Conservation (phyloP, 352 stramenopile genomes). For the Phytophthora tentaculata region DNA sequence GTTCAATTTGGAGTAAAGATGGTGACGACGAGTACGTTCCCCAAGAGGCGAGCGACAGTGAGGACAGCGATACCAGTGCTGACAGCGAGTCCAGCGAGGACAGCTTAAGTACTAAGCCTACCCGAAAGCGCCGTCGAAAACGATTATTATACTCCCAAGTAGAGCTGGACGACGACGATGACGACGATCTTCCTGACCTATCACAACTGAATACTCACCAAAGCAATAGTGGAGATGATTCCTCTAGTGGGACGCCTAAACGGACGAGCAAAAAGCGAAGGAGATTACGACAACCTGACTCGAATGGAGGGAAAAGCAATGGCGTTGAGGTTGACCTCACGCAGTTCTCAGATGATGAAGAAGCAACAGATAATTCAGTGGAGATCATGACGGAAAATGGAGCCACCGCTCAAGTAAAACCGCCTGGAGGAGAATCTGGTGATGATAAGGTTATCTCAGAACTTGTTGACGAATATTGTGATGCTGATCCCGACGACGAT, state of each 20-base stretch:
- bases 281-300: slow-evolving; percentile 16
- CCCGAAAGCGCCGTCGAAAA: slow-evolving; percentile 42
- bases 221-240: slow-evolving; percentile 12
- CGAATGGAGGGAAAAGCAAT: slow-evolving; percentile 17
- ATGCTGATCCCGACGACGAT: slow-evolving; percentile 23
- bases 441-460: slow-evolving; percentile 5
- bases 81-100: slow-evolving; percentile 19
- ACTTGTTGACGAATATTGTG: slow-evolving; percentile 21
- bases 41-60: slow-evolving; percentile 27
- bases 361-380: slow-evolving; percentile 3
- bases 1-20: slow-evolving; percentile 25
- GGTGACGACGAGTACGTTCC: slow-evolving; percentile 37
- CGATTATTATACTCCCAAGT: slow-evolving; percentile 59
- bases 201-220: slow-evolving; percentile 19
- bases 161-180: slow-evolving; percentile 49
- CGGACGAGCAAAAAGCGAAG: slow-evolving; percentile 32
- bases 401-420: not conserved
- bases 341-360: slow-evolving; percentile 24
- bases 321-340: slow-evolving; percentile 31
- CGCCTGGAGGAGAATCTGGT: not conserved
- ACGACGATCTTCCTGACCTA: slow-evolving; percentile 50
- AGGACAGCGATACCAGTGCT: slow-evolving; percentile 22
- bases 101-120: slow-evolving; percentile 7
- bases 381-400: not conserved
- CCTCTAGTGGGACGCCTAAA: not conserved